Conservation (phyloP, 495 filamentous ascomycete species). For the Aspergillus haitiensis region DNA sequence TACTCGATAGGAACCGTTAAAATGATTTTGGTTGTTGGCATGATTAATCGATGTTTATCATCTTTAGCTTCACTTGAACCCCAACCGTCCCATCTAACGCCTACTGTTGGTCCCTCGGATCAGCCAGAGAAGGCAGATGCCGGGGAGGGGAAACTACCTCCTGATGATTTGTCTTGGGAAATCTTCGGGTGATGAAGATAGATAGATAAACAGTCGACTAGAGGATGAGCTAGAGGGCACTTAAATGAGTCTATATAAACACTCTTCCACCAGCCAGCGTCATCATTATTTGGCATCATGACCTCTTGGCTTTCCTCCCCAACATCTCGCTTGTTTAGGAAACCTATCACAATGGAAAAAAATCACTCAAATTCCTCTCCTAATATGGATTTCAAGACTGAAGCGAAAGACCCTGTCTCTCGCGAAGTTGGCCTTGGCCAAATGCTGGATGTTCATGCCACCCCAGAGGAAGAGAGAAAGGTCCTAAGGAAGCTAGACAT, state of each 20-base stretch:
- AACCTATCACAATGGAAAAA: slow-evolving; percentile 18
- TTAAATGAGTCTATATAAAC: not conserved
- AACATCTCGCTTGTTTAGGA: not conserved
- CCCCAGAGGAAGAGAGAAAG: slow-evolving; percentile 33
- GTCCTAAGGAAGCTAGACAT: slow-evolving; percentile 38
- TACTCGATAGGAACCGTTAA: not conserved
- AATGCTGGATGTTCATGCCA: slow-evolving; percentile 34
- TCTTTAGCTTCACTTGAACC: not conserved
- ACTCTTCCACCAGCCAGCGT: too few relatives aligned
- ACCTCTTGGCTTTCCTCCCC: not conserved
- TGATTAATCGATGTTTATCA: not conserved
- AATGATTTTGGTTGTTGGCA: not conserved
- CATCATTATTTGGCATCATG: not conserved
- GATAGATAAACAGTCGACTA: not conserved
- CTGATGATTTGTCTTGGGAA: not conserved
- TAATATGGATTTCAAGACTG: slow-evolving; percentile 6
- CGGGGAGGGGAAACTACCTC: not conserved
- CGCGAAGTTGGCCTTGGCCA: slow-evolving; percentile 40
- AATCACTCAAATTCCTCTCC: slow-evolving; percentile 6
- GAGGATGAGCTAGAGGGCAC: not conserved
- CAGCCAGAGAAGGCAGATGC: not conserved
- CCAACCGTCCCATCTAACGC: not conserved
- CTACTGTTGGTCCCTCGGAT: not conserved
- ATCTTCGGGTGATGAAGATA: not conserved
- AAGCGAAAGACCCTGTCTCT: slow-evolving; percentile 13